Base-by-base conservation (phyloP, 148 eudicot species). In the Gaultheria prostrata region DNA sequence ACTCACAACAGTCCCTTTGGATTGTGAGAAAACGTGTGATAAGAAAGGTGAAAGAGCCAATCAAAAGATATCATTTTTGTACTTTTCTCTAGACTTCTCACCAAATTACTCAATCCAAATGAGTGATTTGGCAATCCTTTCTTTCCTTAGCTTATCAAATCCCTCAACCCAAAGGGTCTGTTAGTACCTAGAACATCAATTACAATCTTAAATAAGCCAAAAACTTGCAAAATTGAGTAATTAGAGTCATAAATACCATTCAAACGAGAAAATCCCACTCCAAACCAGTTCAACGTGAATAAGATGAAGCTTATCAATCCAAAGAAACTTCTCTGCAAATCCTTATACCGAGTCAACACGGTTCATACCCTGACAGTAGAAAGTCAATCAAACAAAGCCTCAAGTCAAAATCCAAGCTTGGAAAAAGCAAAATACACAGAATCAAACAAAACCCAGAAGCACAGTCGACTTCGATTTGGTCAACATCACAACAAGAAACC, bases 331-430 rank as follows among this genome's bases (percentile, higher is more conserved):
- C 49, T 71, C 76, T 67, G 82, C 77, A 69, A 78, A 51, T 69
- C 59, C 86, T 57, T 80, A 49, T 57, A 59, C 86, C 74, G 39
- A 80, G 83, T 80, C 83, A 85, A 74, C 83, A 72, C 75, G 79
- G 83, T 49, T 85, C 79, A 81, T 56, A 75, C 63, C 57, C 83
- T 84, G 83, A 75, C 80, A 63, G 49, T 46, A 48, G 51, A 59
- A 48, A 46, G 70, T 53, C 24, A 80, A 43, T 54, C 75, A 20
- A 77, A 53, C 53, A 28, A 84, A 63, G 46, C 61, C 69, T 24
- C 24, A 17, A 53, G 67, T 53, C 82, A 49, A 51, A 67, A 84
- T 57, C 72, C 75, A 26, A 49, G 10, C 46, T 69, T 61, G 45
- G 6, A 45, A 71, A 39, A 18, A 20, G 26, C 79, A 72, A 33